A percentile compares a stretch with the other conserved stretches of the same genome.
These are phyloP conservation scores for Stephania yunnanensis DNA, from an alignment of 164 flowering plant genomes.

Conservation along the genomic window DNA sequence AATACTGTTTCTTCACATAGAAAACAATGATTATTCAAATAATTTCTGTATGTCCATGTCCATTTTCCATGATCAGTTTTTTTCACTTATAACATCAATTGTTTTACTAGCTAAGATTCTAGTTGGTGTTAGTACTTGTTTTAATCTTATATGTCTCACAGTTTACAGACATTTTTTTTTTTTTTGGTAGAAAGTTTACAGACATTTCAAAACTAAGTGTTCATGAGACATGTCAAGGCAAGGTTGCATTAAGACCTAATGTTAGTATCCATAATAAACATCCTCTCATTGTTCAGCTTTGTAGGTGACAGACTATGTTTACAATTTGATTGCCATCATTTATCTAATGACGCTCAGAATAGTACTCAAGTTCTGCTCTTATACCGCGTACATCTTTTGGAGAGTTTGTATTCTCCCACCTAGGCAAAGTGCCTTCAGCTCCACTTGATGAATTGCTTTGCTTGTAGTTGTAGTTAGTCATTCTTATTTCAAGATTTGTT, in stretches of 20 bases:
- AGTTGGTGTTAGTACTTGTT: background rate
- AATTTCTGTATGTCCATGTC: background rate
- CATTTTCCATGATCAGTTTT: background rate
- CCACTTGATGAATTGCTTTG: too few species aligned
- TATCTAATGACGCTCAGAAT: background rate
- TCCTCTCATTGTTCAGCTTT: background rate
- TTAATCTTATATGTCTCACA: background rate
- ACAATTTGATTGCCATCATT: background rate
- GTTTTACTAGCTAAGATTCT: background rate
- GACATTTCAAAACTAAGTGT: too few species aligned
- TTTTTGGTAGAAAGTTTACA: background rate
- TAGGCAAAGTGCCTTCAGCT: background rate
- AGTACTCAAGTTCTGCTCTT: background rate
- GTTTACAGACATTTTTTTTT: background rate
- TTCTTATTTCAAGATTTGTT: too few species aligned
- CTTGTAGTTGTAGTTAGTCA: too few species aligned
- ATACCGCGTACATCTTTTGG: background rate
- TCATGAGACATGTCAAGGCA: too few species aligned
- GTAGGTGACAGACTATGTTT: background rate
- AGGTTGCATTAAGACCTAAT: background rate
- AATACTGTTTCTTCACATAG: too few species aligned
- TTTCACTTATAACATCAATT: background rate
- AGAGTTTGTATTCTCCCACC: background rate
- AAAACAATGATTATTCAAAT: background rate
- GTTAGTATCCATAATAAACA: background rate